Evolutionary conservation across 2,329 filamentous ascomycete species (phyloP).

Genomic region (Alternaria hordeiaustralica): DNA sequence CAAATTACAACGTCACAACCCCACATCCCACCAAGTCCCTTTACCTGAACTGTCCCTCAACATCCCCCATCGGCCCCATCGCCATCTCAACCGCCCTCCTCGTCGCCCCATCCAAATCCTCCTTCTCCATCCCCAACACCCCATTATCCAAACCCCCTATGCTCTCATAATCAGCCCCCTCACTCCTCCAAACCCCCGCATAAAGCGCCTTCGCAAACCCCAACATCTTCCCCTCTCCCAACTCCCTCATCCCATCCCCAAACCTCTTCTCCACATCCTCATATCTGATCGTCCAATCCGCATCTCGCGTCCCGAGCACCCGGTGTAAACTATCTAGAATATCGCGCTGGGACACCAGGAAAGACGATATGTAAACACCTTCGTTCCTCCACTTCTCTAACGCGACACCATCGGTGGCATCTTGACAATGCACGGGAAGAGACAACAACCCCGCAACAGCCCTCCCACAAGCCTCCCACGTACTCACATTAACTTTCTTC

Average conservation of each 20-base stretch:
- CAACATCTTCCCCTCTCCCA: conserved; percentile 5
- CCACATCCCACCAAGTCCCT: neutral
- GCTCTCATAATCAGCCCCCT: conserved; percentile 37
- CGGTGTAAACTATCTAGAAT: conserved; percentile 68
- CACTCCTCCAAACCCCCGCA: conserved; percentile 30
- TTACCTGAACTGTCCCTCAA: neutral
- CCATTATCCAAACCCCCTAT: conserved; percentile 57
- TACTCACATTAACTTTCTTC: conserved; percentile 55
- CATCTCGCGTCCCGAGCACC: conserved; percentile 63
- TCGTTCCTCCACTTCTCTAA: conserved; percentile 9
- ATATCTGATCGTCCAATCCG: conserved; percentile 65
- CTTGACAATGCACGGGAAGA: conserved; percentile 37
- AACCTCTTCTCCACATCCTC: conserved; percentile 58
- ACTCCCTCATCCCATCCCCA: conserved; percentile 54
- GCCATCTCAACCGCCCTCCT: conserved; percentile 30
- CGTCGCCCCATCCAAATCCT: conserved; percentile 65
- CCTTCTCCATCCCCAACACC: conserved; percentile 62
- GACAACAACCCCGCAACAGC: conserved; percentile 56
- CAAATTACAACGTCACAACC: neutral
- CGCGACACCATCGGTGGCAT: neutral
- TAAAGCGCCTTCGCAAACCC: conserved; percentile 59
- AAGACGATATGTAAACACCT: conserved; percentile 37
- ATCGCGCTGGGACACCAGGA: conserved; percentile 61
- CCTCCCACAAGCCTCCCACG: conserved; percentile 55
- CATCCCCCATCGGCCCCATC: neutral